These are phyloP conservation scores for Sphaceloma murrayae DNA, from an alignment of 2,329 filamentous ascomycete genomes.

Conservation along the genomic window DNA sequence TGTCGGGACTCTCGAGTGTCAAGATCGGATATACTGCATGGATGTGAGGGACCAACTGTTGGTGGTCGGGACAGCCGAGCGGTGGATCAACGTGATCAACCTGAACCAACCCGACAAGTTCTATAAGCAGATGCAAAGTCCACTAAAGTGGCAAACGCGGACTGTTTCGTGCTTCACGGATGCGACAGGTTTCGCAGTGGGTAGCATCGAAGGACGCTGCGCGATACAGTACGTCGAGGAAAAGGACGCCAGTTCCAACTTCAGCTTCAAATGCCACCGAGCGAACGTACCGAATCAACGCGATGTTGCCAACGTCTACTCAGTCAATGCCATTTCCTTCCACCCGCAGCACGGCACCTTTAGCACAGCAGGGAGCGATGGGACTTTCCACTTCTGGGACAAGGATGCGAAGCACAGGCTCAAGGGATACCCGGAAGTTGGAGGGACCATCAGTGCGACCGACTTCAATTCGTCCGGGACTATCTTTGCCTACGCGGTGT, in stretches of 20 bases:
- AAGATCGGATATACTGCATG: slow-evolving; percentile 82
- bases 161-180: slow-evolving; percentile 93
- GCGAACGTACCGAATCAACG: slow-evolving; percentile 54
- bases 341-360: slow-evolving; percentile 97
- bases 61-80: slow-evolving; percentile 85
- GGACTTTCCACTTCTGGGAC: slow-evolving; percentile 96
- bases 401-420: slow-evolving; percentile 45
- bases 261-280: slow-evolving; percentile 98
- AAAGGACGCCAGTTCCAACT: slow-evolving; percentile 79
- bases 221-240: slow-evolving; percentile 98
- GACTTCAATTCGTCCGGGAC: slow-evolving; percentile 80
- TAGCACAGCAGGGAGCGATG: slow-evolving; percentile 88
- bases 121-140: slow-evolving; percentile 93
- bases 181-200: slow-evolving; percentile 83
- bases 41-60: slow-evolving; percentile 78
- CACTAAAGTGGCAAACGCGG: slow-evolving; percentile 95
- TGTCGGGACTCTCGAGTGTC: slow-evolving; percentile 55
- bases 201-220: slow-evolving; percentile 92
- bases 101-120: slow-evolving; percentile 79
- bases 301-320: slow-evolving; percentile 79
- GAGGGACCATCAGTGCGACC: slow-evolving; percentile 77
- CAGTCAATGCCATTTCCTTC: slow-evolving; percentile 96
- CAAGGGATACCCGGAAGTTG: slow-evolving; percentile 55
- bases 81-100: slow-evolving; percentile 93
- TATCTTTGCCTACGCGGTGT: slow-evolving; percentile 57